Base-by-base conservation (phyloP, 805 yeast genomes). In the Kodamaea nitidulidarum region DNA sequence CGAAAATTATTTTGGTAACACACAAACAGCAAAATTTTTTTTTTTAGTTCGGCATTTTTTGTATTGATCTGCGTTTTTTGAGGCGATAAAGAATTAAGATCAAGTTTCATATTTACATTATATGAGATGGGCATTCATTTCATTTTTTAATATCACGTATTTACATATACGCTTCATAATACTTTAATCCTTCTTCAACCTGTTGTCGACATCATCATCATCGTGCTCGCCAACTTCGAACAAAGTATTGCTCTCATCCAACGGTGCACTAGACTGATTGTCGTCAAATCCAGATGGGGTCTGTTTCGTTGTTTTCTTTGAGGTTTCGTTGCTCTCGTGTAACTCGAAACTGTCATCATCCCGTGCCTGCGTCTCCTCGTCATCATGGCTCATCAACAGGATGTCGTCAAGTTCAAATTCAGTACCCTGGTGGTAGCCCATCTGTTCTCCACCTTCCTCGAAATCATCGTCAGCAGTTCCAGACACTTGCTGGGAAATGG, bases 401-500 rank as follows among this genome's bases (percentile, higher is more conserved):
- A 76, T 59, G 50, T 76, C 82, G 47, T 77, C 81, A 46, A 77
- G 70, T 48, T 76, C 82, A 51, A 77, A 77, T 48, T 76, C 81
- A 36, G 71, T 71, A 14, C 59, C 62, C 22, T 52, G 58, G 39
- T 56, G 55, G 39, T 52, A 56, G 2, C 58, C 61, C 16, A 38
- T 46, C 3, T 49, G 55, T 5, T 48, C 56, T 7, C 48, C 61
- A 10, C 49, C 88, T 9, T 76, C 84, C 42, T 72, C 74, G 45
- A 83, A 86, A 43, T 82, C 93, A 7, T 84, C 84, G n/a, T 40
- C 44, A 7, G 43, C 50, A 7, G 38, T 43, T 10, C 42, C 40
- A 48, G 96, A 93, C 32, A 93, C 70, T 65, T 93, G 98, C 38
- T 88, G 87, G 2, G 96, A 86, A 46, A 90, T 90, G 9, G 97